phyloP scores from a whole-genome alignment of 805 yeast species.

The Kodamaea laetipori region DNA sequence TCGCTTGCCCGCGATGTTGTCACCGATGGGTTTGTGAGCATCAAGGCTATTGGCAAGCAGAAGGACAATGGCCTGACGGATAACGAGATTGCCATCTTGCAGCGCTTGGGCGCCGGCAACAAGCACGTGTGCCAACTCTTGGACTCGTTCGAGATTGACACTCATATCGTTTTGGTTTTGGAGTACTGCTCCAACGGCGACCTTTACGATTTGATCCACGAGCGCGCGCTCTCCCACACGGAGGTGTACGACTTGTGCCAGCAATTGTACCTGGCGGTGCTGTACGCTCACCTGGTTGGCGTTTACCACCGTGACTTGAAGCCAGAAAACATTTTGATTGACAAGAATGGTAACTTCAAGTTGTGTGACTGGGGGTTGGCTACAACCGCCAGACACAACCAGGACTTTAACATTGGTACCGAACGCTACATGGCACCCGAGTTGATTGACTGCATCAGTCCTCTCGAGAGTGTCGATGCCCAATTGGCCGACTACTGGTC shows the following conservation, averaged over 20 bases:
- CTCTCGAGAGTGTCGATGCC: slow-evolving; percentile 7
- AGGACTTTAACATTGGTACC: slow-evolving; percentile 52
- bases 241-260: slow-evolving; percentile 26
- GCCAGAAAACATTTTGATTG: slow-evolving; percentile 57
- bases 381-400: slow-evolving; percentile 22
- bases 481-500: slow-evolving; percentile 57
- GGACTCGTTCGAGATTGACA: slow-evolving; percentile 56
- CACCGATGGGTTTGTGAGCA: slow-evolving; percentile 44
- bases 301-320: slow-evolving; percentile 60
- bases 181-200: slow-evolving; percentile 72
- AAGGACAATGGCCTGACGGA: slow-evolving; percentile 36
- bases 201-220: slow-evolving; percentile 57
- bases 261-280: slow-evolving; percentile 55
- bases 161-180: slow-evolving; percentile 56
- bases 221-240: slow-evolving; percentile 15
- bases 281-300: slow-evolving; percentile 57
- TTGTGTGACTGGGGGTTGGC: slow-evolving; percentile 61
- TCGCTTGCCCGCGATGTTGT: slow-evolving; percentile 49
- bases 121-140: slow-evolving; percentile 59
- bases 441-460: slow-evolving; percentile 38
- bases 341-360: slow-evolving; percentile 56
- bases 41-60: slow-evolving; percentile 54
- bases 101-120: slow-evolving; percentile 32
- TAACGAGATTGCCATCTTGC: slow-evolving; percentile 53
- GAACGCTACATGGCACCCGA: slow-evolving; percentile 65